Base-by-base conservation (phyloP, 306 rosid species). In the Citrullus amarus region DNA sequence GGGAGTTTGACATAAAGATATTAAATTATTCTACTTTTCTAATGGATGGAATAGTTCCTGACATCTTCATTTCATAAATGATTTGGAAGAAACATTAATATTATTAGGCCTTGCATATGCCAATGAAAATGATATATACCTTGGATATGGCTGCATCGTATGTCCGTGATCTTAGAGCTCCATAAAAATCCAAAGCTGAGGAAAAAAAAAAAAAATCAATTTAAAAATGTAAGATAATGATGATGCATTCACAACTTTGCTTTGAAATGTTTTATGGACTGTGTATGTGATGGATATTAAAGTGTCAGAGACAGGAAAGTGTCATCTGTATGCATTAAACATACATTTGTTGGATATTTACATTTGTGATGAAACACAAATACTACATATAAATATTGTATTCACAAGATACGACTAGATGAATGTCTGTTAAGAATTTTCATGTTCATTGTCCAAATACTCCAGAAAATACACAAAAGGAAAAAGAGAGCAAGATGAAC, bases 101-200 rank as follows among this genome's bases (percentile, higher is more conserved):
- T 32, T 62, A 50, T 6, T 30, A 13, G 10, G 62, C 51, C 83
- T 43, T 63, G 6, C 30, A 38, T 56, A 75, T 81, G 60, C 25
- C 70, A 68, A 81, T 43, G n/a, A 44, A 78, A 80, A 53, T 79
- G 81, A 57, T 38, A 61, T 22, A 60, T 87, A 94, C 98, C 98
- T 92, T 89, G 34, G 89, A 88, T 81, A 95, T 87, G 60, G 97
- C 88, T 56, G 74, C 69, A 83, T 95, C 98, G 51, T 95, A 92
- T 70, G 98, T 95, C 55, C 90, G 96, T 22, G 97, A 92, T 81
- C 97, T 87, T 77, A 95, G 85, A 85, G 97, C 97, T 81, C 97
- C 98, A 87, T 92, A 95, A 84, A 95, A 95, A 88, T 95, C 98
- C 88, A 95, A 86, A 44, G 98, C 98, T 94, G 96, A 76, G 77